Base-by-base conservation (phyloP, 2,329 filamentous ascomycete genomes). In the Zymoseptoria ardabiliae region DNA sequence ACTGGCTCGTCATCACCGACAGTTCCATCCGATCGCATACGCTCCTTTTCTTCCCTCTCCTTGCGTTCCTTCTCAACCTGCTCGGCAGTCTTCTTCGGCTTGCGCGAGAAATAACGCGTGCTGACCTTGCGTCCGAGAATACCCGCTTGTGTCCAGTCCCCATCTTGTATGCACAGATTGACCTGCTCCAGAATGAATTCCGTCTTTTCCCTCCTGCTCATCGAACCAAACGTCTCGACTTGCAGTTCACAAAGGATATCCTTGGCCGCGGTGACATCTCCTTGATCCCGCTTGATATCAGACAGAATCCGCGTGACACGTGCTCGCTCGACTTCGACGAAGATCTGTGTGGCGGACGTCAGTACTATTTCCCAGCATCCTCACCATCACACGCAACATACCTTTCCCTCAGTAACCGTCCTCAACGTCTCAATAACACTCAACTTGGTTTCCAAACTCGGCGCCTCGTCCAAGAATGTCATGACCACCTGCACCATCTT, bases 401-500 rank as follows among this genome's bases (percentile, higher is more conserved):
- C 85, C 82, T 99, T 99, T 78, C 94, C 94, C 77, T 99, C 94
- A 8, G 94, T 99, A 54, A 99, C 93, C 50, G 93, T 97, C 69
- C 94, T 86, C 70, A 99, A 77, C 1, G 93, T 95, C 77, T 99
- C 93, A 71, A 99, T 99, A 61, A 96, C 86, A 21, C 90, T 88
- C 59, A 99, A 81, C 79, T 97, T 99, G 41, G 86, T 91, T 68
- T 97, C 91, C 62, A 90, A 72, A 70, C 85, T 88, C 35, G 94
- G 91, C 21, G 91, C 91, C 53, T 89, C 85, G 72, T 96, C 89
- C 71, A 99, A 78, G 76, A 97, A 97, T 61, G 81, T 82, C 87
- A 99, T 96, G 63, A 96, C 91, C 53, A 87, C 88, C 81, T 99
- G 94, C 62, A 99, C 92, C 94, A 99, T 99, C 81, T 93, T 94